Evolutionary conservation across 78 protist genomes (phyloP), one percentile per base, ranked within the genome.

Genomic region (Dictyostelium purpureum): DNA sequence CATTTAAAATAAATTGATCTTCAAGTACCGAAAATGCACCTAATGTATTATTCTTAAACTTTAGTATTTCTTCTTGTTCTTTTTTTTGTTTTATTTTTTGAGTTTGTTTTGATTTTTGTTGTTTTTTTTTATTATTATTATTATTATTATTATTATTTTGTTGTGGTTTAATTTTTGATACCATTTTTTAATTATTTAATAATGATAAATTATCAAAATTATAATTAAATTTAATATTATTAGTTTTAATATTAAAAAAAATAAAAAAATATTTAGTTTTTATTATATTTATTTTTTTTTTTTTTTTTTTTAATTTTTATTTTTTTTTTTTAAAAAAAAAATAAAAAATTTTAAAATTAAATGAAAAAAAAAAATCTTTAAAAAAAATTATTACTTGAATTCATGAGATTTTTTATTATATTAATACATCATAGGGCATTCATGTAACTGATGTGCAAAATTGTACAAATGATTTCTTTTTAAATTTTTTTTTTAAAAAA

Each of bases 41-140:
- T 31, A 88, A 63, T 51, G 85, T 26, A 38, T 59, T 28, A 43
- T 43, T 63, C 49, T 82, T 76, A 49, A 56, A 88, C 87, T 43
- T 38, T 76, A 37, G 63, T 16, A 37, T 45, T 63, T 33, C 42
- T 47, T 56, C 67, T 70, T 45, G 67, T 83, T 70, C 51, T 78
- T 45, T 52, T 31, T 24, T 31, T 45, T 42, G n/a, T n/a, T n/a
- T n/a, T n/a, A n/a, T 42, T 73, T 37, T 28, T 35, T 42, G 24
- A 26, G 79, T 24, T 45, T n/a, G 19, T 73, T 24, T 78, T 31
- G 79, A 28, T 31, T 26, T n/a, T 43, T 57, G 66, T 26, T 57
- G 21, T 57, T 57, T 57, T 26, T 57, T 57, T 11, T n/a, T 57
- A 24, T 5, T 19, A 52, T 11, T 52, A 19, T 52, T 52, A 52